Evolutionary conservation across 352 stramenopile species (phyloP).

Genomic region (Phytophthora pistaciae): DNA sequence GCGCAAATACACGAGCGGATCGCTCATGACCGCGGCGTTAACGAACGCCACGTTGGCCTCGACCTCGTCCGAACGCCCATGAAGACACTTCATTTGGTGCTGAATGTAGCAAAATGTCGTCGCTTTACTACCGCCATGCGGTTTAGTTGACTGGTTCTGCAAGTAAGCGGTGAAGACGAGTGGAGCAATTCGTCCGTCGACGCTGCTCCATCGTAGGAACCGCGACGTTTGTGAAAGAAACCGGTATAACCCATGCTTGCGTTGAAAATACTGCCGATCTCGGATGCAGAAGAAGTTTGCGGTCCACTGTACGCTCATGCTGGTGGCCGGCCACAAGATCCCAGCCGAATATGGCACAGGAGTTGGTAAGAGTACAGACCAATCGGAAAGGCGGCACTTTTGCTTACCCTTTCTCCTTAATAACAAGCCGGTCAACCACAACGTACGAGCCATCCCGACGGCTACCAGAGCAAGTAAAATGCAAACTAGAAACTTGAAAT

Average conservation of each 20-base stretch:
- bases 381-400: neutral
- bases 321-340: constrained; percentile 18
- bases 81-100: constrained; percentile 22
- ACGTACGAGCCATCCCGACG: neutral
- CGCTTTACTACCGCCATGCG: neutral
- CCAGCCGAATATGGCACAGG: constrained; percentile 7
- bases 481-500: constrained; percentile 33
- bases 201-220: neutral
- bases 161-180: neutral
- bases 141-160: neutral
- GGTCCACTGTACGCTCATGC: constrained; percentile 25
- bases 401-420: neutral
- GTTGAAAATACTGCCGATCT: neutral
- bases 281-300: constrained; percentile 25
- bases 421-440: neutral
- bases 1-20: constrained; percentile 34
- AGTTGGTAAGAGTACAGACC: constrained; percentile 13
- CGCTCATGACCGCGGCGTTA: constrained; percentile 43
- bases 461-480: constrained; percentile 1
- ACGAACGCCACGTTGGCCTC: constrained; percentile 36
- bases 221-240: neutral
- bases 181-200: neutral
- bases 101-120: constrained; percentile 20
- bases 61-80: constrained; percentile 15
- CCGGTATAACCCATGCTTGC: neutral